phyloP scores from a whole-genome alignment of 2,329 filamentous ascomycete species.

The Penicillium sp. region DNA sequence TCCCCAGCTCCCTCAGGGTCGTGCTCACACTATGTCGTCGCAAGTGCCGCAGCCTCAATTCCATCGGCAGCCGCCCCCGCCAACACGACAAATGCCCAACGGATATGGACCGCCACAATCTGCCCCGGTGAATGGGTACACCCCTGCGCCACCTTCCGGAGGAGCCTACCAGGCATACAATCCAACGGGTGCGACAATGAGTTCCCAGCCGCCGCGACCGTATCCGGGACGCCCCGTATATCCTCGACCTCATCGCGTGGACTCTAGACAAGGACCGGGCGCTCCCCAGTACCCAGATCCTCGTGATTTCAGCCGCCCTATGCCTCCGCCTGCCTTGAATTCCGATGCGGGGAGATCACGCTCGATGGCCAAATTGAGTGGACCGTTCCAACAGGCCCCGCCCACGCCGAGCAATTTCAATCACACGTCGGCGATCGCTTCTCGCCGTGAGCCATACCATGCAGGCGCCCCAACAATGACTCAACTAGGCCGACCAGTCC shows the following conservation, averaged over 20 bases:
- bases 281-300: conserved; percentile 60
- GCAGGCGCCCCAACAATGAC: conserved; percentile 67
- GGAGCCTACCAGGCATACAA: conserved; percentile 43
- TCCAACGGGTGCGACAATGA: conserved; percentile 33
- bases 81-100: conserved; percentile 47
- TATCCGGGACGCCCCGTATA: conserved; percentile 69
- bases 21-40: conserved; percentile 78
- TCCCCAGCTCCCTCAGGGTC: conserved; percentile 61
- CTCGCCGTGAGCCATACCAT: conserved; percentile 76
- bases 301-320: conserved; percentile 57
- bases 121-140: conserved; percentile 39
- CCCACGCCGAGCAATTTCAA: conserved; percentile 63
- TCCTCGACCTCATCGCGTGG: conserved; percentile 69
- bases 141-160: conserved; percentile 40
- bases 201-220: conserved; percentile 59
- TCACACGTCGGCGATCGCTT: conserved; percentile 70
- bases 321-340: conserved; percentile 72
- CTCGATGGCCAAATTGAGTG: conserved; percentile 76
- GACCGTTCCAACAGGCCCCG: conserved; percentile 66
- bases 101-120: conserved; percentile 43
- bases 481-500: conserved; percentile 86
- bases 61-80: conserved; percentile 42
- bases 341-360: conserved; percentile 88
- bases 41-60: conserved; percentile 46
- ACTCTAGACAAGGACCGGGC: conserved; percentile 55